Base-by-base conservation (phyloP, 345 rosid genomes). In the Turritis glabra region DNA sequence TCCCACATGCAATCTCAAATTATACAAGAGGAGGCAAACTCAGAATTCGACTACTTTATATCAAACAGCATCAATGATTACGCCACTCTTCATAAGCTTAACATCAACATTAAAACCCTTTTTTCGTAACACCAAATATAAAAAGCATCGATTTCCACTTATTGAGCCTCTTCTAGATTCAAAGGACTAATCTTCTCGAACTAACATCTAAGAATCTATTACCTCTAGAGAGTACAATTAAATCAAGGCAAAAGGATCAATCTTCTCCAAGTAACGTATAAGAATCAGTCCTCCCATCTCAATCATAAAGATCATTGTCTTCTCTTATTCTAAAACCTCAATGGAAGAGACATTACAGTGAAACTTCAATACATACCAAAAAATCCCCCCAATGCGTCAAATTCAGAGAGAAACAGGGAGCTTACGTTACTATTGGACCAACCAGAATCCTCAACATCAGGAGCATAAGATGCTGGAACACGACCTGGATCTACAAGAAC, bases 401-500 rank as follows among this genome's bases (percentile, higher is more conserved):
- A 63, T 44, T 25, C 6, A 67, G 44, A 58, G 41, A 30, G 1
- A 25, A 52, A 67, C 19, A 40, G n/a, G 17, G 59, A 77, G 41
- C 77, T 72, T 72, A 77, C 80, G 15, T 65, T 71, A 50, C 44
- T 57, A 22, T 14, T 44, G n/a, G 77, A 71, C 76, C 60, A 57
- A 2, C 67, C 50, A 46, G 33, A 22, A 70, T 38, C 78, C 79
- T 90, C 96, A 55, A 86, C 82, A 75, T 90, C 96, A 80, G 89
- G 91, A 37, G 73, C 66, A 76, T 71, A 90, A 63, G 87, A 76
- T 11, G 84, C 56, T 5, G 92, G 89, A 44, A 84, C 87, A 46
- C 76, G 73, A 54, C 96, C 92, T 55, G 96, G 88, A 64, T 85
- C 90, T 21, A 81, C 61, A 12, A 84, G 50, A 77, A 86, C 84